Base-by-base conservation (phyloP, 352 stramenopile species). In the Lagenidium sp. region DNA sequence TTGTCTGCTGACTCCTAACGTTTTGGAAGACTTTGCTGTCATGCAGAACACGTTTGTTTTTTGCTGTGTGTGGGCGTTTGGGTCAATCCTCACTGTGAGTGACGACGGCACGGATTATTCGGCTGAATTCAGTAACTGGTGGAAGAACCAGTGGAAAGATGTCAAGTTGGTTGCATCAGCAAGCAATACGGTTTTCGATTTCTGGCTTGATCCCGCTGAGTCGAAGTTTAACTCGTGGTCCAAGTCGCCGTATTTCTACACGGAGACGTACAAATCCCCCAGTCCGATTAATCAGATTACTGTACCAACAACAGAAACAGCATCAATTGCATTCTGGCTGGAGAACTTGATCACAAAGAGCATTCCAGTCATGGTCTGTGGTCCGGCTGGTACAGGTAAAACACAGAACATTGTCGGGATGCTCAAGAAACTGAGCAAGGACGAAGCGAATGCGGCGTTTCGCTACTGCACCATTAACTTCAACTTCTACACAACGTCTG, bases 101-200 rank as follows among this genome's bases (percentile, higher is more conserved):
- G 90, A 98, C 49, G 94, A 98, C 48, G 93, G 94, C 21, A 96
- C 87, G 1, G 85, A 98, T 57, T 98, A 97, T 61, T 85, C 91
- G 2, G 75, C 76, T 18, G 68, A 97, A 47, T 97, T 98, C 58
- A 97, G 82, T 47, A 95, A 96, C 50, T 98, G 84, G 85, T 98
- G 93, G 93, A 91, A 94, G 42, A 82, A 83, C 26, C 83, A 97
- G 49, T 98, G 93, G 84, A 97, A 97, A 44, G 79, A 94, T 48
- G 89, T 98, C 6, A 98, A 98, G 57, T 82, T 98, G 22, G 94
- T 94, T 7, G 79, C 75, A 15, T 91, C 71, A 0, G 81, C 80
- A 5, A 93, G 93, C 55, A 96, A 98, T 46, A 98, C 91, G 4
- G 87, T 98, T 21, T 98, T 98, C 51, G 95, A 98, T 63, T 98